Evolutionary conservation across 139 green algal genomes (phyloP), one percentile per base, ranked within the genome.

Genomic region (Gonium pectorale): DNA sequence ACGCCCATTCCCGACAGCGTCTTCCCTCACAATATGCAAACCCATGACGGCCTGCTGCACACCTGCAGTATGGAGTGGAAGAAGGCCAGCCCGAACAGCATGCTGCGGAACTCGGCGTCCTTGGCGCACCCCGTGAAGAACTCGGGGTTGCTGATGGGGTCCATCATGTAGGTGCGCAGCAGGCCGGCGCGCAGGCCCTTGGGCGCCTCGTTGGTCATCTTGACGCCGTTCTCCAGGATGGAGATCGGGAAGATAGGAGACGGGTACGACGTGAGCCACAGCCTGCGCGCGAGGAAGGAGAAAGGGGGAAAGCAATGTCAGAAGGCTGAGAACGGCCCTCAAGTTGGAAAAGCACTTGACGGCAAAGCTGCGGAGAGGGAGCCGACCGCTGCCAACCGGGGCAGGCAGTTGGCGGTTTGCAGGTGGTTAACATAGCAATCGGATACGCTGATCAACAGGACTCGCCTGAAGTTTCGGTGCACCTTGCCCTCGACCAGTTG

Each of bases 211-310:
- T 95, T 95, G 4, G 91, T 95, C 89, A 96, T 95, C 86, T 97
- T 96, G 60, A 96, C 86, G 40, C 90, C 83, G 67, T 92, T 93
- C 85, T 96, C 93, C 54, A 96, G 87, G 40, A 97, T 90, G 52
- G 87, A 88, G 60, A 96, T 91, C 27, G 94, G 94, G 92, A 97
- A 97, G 51, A 89, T 89, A 31, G 87, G 71, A 19, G 79, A 92
- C 8, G 94, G 93, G 86, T 96, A 95, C 43, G 87, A 93, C 27
- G 94, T 97, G 5, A 96, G 79, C 94, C 94, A 97, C 72, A 97
- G 86, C 37, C 94, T 81, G 51, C 67, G 67, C 3, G 17, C 19
- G 56, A n/a, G 49, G 66, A 67, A 11, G 56, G 56, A 56, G 49
- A 56, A 17, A 56, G 17, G 49, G 49, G 49, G 49, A 56, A 6